Conservation (phyloP, 2,329 filamentous ascomycete genomes). For the Claviceps quebecensis region DNA sequence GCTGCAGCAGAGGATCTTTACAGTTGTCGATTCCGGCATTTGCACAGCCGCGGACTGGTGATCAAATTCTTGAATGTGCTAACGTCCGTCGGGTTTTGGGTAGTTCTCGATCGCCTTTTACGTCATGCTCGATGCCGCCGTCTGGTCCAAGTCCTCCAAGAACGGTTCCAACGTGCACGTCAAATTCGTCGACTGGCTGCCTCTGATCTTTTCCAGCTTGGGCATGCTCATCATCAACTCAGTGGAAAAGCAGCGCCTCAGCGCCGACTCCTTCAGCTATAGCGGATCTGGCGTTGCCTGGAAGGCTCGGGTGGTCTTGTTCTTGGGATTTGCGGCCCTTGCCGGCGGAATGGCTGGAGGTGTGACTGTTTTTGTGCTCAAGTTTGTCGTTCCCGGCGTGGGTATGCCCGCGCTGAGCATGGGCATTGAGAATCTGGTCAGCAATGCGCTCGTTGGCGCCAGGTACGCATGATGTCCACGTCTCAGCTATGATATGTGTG, state of each 20-base stretch:
- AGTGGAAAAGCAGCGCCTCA: constrained; percentile 52
- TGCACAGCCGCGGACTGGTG: neutral
- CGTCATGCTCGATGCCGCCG: constrained; percentile 51
- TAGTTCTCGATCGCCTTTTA: constrained; percentile 58
- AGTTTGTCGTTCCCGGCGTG: constrained; percentile 44
- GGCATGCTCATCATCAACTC: constrained; percentile 61
- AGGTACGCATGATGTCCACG: constrained; percentile 27
- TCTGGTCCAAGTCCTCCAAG: constrained; percentile 47
- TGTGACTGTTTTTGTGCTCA: constrained; percentile 54
- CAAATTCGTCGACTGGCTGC: constrained; percentile 56
- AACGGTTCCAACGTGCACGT: constrained; percentile 49
- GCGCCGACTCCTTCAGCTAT: constrained; percentile 49
- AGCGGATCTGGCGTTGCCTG: constrained; percentile 49
- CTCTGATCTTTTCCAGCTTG: constrained; percentile 50
- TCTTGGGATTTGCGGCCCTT: constrained; percentile 50
- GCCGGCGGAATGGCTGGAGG: constrained; percentile 56
- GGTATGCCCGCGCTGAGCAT: constrained; percentile 47
- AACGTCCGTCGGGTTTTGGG: neutral
- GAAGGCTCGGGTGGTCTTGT: constrained; percentile 55
- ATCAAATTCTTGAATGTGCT: neutral
- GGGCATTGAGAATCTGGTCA: constrained; percentile 53
- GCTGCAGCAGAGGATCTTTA: too few relatives aligned
- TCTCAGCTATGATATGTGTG: neutral
- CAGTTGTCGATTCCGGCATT: neutral
- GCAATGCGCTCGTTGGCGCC: constrained; percentile 48